phyloP scores from a whole-genome alignment of 768 basidiomycete genomes.

The Hydnum rufescens region DNA sequence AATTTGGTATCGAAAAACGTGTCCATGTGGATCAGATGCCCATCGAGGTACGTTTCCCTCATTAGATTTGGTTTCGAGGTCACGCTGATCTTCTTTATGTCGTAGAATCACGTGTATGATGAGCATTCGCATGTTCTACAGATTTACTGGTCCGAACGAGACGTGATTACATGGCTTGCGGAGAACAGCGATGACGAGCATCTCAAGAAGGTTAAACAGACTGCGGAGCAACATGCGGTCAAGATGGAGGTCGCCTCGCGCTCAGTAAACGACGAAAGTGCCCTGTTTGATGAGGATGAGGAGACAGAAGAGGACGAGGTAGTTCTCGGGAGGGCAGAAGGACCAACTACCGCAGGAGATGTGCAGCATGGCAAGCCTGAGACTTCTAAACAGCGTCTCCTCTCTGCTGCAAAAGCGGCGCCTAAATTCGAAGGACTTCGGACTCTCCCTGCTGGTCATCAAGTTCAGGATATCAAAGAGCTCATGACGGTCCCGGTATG shows the following conservation, averaged over 20 bases:
- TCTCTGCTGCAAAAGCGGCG: slow-evolving; percentile 55
- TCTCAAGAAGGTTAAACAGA: slow-evolving; percentile 82
- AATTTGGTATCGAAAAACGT: slow-evolving; percentile 97
- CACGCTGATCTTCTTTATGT: slow-evolving; percentile 11
- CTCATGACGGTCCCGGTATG: slow-evolving; percentile 83
- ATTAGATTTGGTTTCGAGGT: background rate
- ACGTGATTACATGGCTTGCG: slow-evolving; percentile 88
- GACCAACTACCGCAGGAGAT: background rate
- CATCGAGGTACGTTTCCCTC: slow-evolving; percentile 50
- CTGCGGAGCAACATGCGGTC: slow-evolving; percentile 72
- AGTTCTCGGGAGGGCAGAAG: slow-evolving; percentile 41
- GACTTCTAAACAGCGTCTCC: slow-evolving; percentile 54
- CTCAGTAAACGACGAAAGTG: slow-evolving; percentile 69
- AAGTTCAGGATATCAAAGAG: slow-evolving; percentile 87
- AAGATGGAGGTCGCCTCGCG: slow-evolving; percentile 85
- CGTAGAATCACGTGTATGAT: slow-evolving; percentile 84
- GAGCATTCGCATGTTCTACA: slow-evolving; percentile 83
- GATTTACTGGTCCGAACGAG: slow-evolving; percentile 89
- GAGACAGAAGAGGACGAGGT: slow-evolving; percentile 62
- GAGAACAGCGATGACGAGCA: slow-evolving; percentile 95
- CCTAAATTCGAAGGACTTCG: slow-evolving; percentile 74
- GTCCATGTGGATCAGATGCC: slow-evolving; percentile 99
- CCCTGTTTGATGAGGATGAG: slow-evolving; percentile 77
- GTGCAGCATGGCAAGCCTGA: slow-evolving; percentile 21
- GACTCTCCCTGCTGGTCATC: slow-evolving; percentile 57